phyloP scores from a whole-genome alignment of 2,329 filamentous ascomycete genomes.

The Fusarium floridanum region DNA sequence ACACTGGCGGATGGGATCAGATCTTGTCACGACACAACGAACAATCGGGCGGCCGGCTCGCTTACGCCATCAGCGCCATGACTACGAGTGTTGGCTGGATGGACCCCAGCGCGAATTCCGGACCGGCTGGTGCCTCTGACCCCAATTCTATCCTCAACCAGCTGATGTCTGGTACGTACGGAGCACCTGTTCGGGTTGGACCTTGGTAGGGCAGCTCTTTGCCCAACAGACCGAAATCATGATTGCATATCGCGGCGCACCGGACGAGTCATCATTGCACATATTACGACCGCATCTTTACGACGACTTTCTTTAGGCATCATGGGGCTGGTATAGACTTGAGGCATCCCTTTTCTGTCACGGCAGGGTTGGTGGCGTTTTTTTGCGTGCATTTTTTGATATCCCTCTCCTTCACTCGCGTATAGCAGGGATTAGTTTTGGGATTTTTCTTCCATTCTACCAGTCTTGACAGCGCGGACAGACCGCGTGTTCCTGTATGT shows the following conservation, averaged over 20 bases:
- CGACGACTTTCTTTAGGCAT: slow-evolving; percentile 51
- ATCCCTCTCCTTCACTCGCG: slow-evolving; percentile 46
- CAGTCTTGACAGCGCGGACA: slow-evolving; percentile 23
- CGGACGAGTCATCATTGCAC: slow-evolving; percentile 43
- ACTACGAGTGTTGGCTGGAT: slow-evolving; percentile 83
- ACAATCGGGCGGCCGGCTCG: slow-evolving; percentile 84
- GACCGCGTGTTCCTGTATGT: slow-evolving; percentile 43
- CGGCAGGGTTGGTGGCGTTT: slow-evolving; percentile 52
- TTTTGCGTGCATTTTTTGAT: slow-evolving; percentile 47
- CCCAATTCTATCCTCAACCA: slow-evolving; percentile 72
- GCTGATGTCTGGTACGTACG: slow-evolving; percentile 71
- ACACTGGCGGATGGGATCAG: slow-evolving; percentile 94
- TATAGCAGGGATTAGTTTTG: slow-evolving; percentile 41
- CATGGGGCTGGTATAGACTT: slow-evolving; percentile 54
- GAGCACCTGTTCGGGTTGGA: slow-evolving; percentile 72
- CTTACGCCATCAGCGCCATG: slow-evolving; percentile 83
- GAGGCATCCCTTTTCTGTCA: slow-evolving; percentile 45
- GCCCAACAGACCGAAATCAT: slow-evolving; percentile 24
- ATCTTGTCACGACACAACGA: slow-evolving; percentile 89
- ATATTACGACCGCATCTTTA: slow-evolving; percentile 51
- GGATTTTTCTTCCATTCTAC: slow-evolving; percentile 15
- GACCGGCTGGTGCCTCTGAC: slow-evolving; percentile 51
- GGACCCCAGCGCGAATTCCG: slow-evolving; percentile 57
- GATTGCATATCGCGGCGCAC: slow-evolving; percentile 45
- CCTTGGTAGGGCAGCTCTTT: slow-evolving; percentile 62